These are phyloP conservation scores for Beauveria medogensis DNA, from an alignment of 2,329 filamentous ascomycete genomes.

Conservation along the genomic window DNA sequence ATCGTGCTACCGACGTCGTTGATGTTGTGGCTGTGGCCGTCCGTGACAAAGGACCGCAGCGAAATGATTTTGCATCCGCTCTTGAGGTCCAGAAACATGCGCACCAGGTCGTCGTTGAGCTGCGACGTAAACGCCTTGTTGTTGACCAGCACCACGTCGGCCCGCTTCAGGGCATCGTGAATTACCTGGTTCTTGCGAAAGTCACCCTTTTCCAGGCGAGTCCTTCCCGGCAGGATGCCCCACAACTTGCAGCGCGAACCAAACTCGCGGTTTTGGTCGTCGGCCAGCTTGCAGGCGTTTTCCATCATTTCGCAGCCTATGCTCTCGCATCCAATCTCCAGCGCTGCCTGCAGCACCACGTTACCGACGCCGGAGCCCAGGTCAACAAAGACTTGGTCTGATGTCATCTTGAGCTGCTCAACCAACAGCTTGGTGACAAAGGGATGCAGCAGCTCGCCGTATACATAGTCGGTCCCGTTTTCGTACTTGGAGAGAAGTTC, in stretches of 20 bases:
- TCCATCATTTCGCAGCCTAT: conserved; percentile 97
- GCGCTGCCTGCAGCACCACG: conserved; percentile 84
- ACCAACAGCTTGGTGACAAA: conserved; percentile 79
- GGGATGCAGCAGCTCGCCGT: conserved; percentile 81
- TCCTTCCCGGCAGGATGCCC: conserved; percentile 73
- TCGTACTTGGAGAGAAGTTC: conserved; percentile 78
- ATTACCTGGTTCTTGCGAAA: conserved; percentile 70
- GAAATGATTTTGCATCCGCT: conserved; percentile 84
- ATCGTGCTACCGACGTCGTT: conserved; percentile 75
- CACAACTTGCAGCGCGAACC: conserved; percentile 77
- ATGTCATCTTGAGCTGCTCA: conserved; percentile 66
- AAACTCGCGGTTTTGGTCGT: conserved; percentile 76
- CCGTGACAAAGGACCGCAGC: conserved; percentile 82
- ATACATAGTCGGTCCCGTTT: conserved; percentile 86
- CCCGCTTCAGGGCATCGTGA: conserved; percentile 64
- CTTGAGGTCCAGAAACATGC: conserved; percentile 91
- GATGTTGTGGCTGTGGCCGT: conserved; percentile 68
- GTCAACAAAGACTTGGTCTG: conserved; percentile 83
- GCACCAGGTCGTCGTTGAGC: conserved; percentile 75
- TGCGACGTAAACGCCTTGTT: conserved; percentile 91
- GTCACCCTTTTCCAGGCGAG: conserved; percentile 75
- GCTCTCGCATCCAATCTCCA: conserved; percentile 88
- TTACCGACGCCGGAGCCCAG: conserved; percentile 94
- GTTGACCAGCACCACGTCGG: conserved; percentile 95
- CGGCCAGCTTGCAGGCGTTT: conserved; percentile 76